A percentile compares a stretch with the other conserved stretches of the same genome.
Evolutionary conservation across 164 flowering plant species (phyloP).

Genomic region (Sextonia rubra): DNA sequence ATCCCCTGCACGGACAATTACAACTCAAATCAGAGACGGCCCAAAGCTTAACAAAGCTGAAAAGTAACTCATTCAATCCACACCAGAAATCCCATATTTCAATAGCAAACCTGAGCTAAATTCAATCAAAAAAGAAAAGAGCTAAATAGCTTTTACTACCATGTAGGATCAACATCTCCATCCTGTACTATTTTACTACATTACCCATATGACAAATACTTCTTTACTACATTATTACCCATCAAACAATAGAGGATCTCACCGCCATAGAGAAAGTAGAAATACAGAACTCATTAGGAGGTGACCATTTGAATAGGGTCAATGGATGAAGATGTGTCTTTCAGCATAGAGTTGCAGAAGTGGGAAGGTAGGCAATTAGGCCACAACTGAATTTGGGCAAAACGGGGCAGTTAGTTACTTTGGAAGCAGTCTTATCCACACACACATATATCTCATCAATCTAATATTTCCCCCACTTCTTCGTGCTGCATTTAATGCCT

Average conservation of each 20-base stretch:
- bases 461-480: not conserved
- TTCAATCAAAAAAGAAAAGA: too few species aligned
- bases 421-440: not conserved
- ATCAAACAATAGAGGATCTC: too few species aligned
- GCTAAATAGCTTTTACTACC: too few species aligned
- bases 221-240: too few species aligned
- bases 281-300: not conserved
- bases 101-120: too few species aligned
- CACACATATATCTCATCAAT: not conserved
- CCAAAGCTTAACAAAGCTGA: too few species aligned
- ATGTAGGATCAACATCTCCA: not conserved
- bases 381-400: not conserved
- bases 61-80: too few species aligned
- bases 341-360: not conserved
- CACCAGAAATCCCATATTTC: too few species aligned
- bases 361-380: not conserved
- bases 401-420: not conserved
- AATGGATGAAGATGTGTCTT: not conserved
- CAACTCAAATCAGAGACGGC: too few species aligned
- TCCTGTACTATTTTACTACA: not conserved
- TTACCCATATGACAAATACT: too few species aligned
- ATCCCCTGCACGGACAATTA: too few species aligned
- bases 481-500: not conserved
- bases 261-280: not conserved
- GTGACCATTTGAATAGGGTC: not conserved